Conservation (phyloP, 2,329 filamentous ascomycete genomes). For the Alternaria sp. region DNA sequence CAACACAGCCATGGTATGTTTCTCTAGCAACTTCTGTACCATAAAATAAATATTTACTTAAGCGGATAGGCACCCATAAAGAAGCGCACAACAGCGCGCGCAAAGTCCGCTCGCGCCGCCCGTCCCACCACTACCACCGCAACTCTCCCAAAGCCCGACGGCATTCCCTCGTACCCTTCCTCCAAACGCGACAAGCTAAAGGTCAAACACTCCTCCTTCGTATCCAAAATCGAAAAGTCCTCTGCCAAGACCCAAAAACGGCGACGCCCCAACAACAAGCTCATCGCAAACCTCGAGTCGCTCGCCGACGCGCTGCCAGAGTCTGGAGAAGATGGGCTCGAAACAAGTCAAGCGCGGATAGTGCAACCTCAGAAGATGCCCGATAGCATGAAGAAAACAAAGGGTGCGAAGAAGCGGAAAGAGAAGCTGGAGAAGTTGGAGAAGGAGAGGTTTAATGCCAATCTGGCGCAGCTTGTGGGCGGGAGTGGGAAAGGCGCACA, state of each 20-base stretch:
- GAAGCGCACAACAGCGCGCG: constrained; percentile 46
- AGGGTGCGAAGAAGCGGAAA: constrained; percentile 83
- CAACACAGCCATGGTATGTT: constrained; percentile 16
- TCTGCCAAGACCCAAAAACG: constrained; percentile 64
- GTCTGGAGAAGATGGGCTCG: constrained; percentile 34
- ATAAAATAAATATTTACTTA: no score
- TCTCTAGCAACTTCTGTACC: no score
- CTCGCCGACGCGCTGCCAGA: constrained; percentile 83
- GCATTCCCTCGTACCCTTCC: constrained; percentile 63
- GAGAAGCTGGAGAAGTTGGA: constrained; percentile 80
- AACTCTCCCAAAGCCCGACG: constrained; percentile 29
- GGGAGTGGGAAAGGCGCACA: constrained; percentile 10
- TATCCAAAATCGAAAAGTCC: constrained; percentile 75
- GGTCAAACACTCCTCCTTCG: constrained; percentile 81
- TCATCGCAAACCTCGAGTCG: constrained; percentile 74
- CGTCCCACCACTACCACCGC: constrained; percentile 25
- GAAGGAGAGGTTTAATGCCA: constrained; percentile 82
- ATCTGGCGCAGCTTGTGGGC: constrained; percentile 75
- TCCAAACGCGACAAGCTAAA: constrained; percentile 83
- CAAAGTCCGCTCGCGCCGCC: constrained; percentile 37
- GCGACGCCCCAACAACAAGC: constrained; percentile 75
- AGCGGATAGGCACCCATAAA: constrained; percentile 21
- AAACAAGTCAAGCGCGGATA: constrained; percentile 65
- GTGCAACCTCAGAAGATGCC: constrained; percentile 57
- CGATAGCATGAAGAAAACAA: constrained; percentile 63